Conservation (phyloP, 2,329 filamentous ascomycete species). For the Periconia macrospinosa region DNA sequence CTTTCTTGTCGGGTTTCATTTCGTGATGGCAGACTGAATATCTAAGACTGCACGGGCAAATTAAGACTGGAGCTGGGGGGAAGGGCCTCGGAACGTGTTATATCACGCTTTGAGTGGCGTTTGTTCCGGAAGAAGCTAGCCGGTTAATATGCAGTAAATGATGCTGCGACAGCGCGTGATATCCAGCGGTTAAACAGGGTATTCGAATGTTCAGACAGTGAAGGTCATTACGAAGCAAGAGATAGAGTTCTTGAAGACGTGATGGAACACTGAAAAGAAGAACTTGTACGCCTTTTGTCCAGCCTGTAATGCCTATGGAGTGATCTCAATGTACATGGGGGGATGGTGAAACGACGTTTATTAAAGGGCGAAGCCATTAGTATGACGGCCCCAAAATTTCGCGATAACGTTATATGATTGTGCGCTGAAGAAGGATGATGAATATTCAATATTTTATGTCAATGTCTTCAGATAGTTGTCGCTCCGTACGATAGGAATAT, state of each 20-base stretch:
- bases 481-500: no score
- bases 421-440: no score
- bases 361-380: background rate
- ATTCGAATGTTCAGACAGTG: background rate
- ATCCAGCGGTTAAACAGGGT: background rate
- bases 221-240: background rate
- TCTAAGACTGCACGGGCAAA: background rate
- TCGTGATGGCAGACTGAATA: background rate
- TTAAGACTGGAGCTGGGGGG: background rate
- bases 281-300: no score
- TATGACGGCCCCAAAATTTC: background rate
- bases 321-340: background rate
- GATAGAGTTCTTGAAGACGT: background rate
- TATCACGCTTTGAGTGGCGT: background rate
- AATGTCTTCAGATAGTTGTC: no score
- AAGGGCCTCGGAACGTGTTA: background rate
- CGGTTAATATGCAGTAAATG: conserved; percentile 2
- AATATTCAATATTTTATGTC: no score
- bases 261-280: background rate
- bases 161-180: background rate
- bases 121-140: background rate
- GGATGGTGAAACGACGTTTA: background rate
- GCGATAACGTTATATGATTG: no score
- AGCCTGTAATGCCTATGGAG: background rate
- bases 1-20: conserved; percentile 2